Evolutionary conservation across 2,329 filamentous ascomycete genomes (phyloP).

Genomic region (Beauveria rudraprayagi): DNA sequence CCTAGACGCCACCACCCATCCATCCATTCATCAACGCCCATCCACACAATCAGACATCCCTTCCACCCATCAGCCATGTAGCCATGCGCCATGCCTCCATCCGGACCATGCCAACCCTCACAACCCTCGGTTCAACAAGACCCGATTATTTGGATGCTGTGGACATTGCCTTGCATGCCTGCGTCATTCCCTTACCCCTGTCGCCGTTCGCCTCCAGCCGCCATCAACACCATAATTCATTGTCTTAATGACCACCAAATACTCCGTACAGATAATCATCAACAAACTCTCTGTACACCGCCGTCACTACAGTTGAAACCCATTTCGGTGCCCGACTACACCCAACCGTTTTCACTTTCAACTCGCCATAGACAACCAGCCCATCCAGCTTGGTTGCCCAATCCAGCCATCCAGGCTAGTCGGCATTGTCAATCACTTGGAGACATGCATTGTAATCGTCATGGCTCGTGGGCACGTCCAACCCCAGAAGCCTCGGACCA

Average conservation of each 20-base stretch:
- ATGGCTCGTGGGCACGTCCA: not conserved
- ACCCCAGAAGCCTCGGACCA: not conserved
- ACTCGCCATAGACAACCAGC: no score
- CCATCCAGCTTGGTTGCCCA: not conserved
- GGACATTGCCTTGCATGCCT: not conserved
- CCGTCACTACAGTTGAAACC: not conserved
- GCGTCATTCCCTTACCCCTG: not conserved
- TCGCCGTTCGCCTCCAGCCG: no score
- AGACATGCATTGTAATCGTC: not conserved
- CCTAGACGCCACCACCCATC: not conserved
- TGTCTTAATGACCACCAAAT: no score
- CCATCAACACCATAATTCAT: no score
- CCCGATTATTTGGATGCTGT: not conserved
- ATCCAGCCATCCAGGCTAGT: not conserved
- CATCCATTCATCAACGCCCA: not conserved
- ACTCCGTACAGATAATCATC: not conserved
- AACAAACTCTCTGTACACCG: not conserved
- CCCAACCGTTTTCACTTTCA: not conserved
- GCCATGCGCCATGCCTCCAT: not conserved
- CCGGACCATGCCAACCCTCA: not conserved
- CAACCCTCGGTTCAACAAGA: not conserved
- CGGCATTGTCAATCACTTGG: not conserved
- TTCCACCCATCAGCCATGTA: not conserved
- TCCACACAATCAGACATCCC: not conserved
- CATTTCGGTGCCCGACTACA: not conserved